Percentiles rank a stretch among this genome's conserved stretches.
phyloP scores from a whole-genome alignment of 2,329 filamentous ascomycete species.

The Arthrinium puccinioides region DNA sequence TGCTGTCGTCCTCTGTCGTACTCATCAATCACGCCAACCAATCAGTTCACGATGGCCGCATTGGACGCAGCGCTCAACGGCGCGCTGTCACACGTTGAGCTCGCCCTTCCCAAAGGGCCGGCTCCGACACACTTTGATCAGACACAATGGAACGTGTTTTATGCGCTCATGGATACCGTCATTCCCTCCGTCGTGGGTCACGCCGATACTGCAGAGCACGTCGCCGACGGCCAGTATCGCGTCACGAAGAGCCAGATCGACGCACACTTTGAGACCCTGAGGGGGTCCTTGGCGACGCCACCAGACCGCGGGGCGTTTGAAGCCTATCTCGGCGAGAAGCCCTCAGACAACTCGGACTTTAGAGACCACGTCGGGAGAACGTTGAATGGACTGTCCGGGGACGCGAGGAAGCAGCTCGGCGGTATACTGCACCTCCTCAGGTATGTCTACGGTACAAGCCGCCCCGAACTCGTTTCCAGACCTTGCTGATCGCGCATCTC shows the following conservation, averaged over 20 bases:
- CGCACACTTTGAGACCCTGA: conserved; percentile 17
- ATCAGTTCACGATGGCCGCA: too few species aligned
- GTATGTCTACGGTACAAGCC: neutral
- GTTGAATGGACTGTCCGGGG: conserved; percentile 6
- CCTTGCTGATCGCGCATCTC: too few species aligned
- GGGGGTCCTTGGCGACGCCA: conserved; percentile 9
- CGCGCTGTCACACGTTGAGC: neutral
- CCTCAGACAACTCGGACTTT: conserved; percentile 34
- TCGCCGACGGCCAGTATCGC: conserved; percentile 12
- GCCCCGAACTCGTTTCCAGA: too few species aligned
- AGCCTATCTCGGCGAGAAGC: conserved; percentile 31
- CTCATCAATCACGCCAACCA: too few species aligned
- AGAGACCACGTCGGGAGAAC: conserved; percentile 27
- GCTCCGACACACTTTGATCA: conserved; percentile 14
- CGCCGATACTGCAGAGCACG: conserved; percentile 7
- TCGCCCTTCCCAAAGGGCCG: conserved; percentile 3
- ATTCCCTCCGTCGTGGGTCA: conserved; percentile 34
- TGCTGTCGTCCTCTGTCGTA: too few species aligned
- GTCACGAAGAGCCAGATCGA: conserved; percentile 28
- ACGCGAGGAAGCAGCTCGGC: conserved; percentile 3
- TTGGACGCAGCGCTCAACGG: too few species aligned
- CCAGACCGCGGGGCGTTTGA: conserved; percentile 21
- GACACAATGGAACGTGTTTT: conserved; percentile 24
- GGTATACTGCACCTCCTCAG: conserved; percentile 1
- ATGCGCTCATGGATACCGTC: conserved; percentile 28